phyloP scores from a whole-genome alignment of 176 grass and related monocot genomes.

The Ensete ventricosum region DNA sequence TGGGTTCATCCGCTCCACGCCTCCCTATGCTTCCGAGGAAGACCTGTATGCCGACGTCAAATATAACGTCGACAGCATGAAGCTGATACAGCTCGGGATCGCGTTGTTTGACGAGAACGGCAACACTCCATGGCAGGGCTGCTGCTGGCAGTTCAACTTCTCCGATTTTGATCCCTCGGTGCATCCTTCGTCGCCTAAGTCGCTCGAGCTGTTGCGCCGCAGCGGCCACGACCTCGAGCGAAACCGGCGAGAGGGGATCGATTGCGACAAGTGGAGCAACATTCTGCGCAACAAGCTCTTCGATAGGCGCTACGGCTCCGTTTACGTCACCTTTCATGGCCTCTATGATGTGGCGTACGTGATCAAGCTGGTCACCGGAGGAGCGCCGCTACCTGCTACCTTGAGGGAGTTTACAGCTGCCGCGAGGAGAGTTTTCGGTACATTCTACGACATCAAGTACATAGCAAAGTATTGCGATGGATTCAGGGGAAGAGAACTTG shows the following conservation, averaged over 20 bases:
- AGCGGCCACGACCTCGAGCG: not conserved
- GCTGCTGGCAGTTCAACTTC: conserved; percentile 4
- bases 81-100: not conserved
- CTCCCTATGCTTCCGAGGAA: not conserved
- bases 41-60: not conserved
- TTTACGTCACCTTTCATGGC: not conserved
- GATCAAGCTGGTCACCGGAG: not conserved
- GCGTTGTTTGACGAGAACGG: not conserved
- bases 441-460: not conserved
- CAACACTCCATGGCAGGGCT: not conserved
- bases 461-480: not conserved
- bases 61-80: not conserved
- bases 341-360: not conserved
- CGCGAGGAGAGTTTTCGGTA: not conserved
- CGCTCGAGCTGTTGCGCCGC: not conserved
- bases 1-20: not conserved
- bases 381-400: not conserved
- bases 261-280: too few relatives aligned
- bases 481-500: not conserved
- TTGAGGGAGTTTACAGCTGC: not conserved
- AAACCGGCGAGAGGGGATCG: not conserved
- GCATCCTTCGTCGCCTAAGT: not conserved
- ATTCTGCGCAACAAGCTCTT: not conserved
- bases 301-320: not conserved
- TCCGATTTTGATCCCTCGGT: not conserved